Conservation (phyloP, 1,284 basidiomycete species). For the Phenoliferia sp. region DNA sequence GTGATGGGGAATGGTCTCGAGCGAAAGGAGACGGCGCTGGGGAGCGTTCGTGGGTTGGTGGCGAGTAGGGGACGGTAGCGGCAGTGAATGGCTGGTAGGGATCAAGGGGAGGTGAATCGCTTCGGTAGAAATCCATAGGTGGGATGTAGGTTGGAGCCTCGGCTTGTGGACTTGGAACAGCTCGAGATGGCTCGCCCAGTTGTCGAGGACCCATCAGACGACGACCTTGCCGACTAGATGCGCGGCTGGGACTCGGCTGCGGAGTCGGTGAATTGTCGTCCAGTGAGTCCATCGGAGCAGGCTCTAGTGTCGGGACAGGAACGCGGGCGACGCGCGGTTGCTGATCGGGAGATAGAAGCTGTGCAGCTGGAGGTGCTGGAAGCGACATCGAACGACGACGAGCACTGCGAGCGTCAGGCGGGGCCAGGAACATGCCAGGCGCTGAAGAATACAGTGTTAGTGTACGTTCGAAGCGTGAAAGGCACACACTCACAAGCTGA, state of each 20-base stretch:
- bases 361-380: background rate
- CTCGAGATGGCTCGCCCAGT: slow-evolving; percentile 11
- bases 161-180: slow-evolving; percentile 3
- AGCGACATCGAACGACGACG: background rate
- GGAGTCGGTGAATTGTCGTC: background rate
- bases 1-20: background rate
- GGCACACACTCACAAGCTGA: background rate
- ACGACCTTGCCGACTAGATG: background rate
- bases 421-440: background rate
- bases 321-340: background rate
- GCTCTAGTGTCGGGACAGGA: background rate
- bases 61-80: background rate
- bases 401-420: background rate
- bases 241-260: background rate
- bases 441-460: background rate
- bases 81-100: slow-evolving; percentile 13
- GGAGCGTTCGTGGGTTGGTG: background rate
- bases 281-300: background rate
- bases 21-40: slow-evolving; percentile 12
- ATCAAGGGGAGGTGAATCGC: slow-evolving; percentile 6
- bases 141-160: background rate
- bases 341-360: background rate
- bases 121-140: background rate
- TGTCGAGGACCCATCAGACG: slow-evolving; percentile 3
- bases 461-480: background rate